phyloP scores from a whole-genome alignment of 495 filamentous ascomycete species.

The Xylona heveae region DNA sequence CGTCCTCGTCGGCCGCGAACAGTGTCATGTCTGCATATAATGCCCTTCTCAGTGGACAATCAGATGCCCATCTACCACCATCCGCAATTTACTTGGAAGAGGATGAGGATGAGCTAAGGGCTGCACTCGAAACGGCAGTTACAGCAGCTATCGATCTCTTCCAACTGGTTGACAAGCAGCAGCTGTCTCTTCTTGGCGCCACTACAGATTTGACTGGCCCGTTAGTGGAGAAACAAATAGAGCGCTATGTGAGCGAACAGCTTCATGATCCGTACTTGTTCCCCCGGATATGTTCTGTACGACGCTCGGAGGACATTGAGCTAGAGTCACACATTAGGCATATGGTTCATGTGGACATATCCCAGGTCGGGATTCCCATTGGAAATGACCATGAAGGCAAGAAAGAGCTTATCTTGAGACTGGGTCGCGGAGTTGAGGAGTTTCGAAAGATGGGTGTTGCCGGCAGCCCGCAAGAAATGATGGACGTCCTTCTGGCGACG shows the following conservation, averaged over 20 bases:
- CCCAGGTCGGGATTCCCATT: conserved; percentile 74
- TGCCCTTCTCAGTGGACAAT: background rate
- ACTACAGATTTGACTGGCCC: conserved; percentile 89
- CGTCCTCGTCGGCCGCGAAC: conserved; percentile 9
- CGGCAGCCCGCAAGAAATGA: conserved; percentile 84
- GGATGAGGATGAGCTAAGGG: conserved; percentile 72
- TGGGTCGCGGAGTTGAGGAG: conserved; percentile 63
- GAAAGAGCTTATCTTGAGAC: conserved; percentile 44
- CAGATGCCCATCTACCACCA: background rate
- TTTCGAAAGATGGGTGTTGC: conserved; percentile 74
- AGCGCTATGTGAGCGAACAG: conserved; percentile 87
- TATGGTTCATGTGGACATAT: conserved; percentile 85
- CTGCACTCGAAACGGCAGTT: conserved; percentile 72
- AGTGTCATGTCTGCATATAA: background rate
- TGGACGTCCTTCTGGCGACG: conserved; percentile 68
- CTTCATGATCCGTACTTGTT: conserved; percentile 74
- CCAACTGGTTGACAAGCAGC: conserved; percentile 85
- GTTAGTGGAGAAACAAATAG: conserved; percentile 78
- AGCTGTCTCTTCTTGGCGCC: conserved; percentile 74
- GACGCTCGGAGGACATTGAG: conserved; percentile 68
- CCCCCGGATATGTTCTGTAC: conserved; percentile 58
- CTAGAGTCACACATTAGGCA: conserved; percentile 75
- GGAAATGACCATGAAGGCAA: conserved; percentile 51
- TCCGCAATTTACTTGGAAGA: conserved; percentile 37
- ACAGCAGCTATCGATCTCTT: conserved; percentile 91